Evolutionary conservation across 768 basidiomycete genomes (phyloP).

Genomic region (Epithele typhae): DNA sequence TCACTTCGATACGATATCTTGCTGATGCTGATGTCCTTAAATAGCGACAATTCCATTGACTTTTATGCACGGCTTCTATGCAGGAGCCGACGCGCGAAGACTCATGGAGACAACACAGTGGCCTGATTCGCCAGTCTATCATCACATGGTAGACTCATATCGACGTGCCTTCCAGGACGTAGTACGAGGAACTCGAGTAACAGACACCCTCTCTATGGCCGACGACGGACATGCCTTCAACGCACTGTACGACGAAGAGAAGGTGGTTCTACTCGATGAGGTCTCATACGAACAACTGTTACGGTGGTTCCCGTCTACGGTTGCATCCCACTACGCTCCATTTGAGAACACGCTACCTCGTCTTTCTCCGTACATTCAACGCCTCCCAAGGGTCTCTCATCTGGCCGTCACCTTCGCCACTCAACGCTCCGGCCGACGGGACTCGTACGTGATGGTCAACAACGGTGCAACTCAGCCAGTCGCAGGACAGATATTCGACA

Average conservation of each 20-base stretch:
- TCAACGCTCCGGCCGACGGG: no score
- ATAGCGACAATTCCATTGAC: not conserved
- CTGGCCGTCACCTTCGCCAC: no score
- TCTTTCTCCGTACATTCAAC: not conserved
- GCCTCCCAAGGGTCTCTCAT: not conserved
- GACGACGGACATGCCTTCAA: not conserved
- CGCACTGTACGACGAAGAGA: not conserved
- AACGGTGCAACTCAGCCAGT: not conserved
- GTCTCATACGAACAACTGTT: not conserved
- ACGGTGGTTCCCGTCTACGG: not conserved
- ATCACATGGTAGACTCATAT: not conserved
- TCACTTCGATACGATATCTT: not conserved
- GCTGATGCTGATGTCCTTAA: not conserved
- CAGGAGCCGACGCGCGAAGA: not conserved
- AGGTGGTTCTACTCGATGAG: not conserved
- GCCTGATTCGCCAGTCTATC: not conserved
- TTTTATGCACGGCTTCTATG: conserved; percentile 4
- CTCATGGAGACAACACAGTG: not conserved
- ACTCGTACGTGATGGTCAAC: not conserved
- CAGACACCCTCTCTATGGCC: not conserved
- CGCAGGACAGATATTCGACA: not conserved
- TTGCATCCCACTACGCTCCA: not conserved
- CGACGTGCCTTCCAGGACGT: not conserved
- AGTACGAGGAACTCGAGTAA: not conserved
- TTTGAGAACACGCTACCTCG: not conserved